Evolutionary conservation across 2,329 filamentous ascomycete genomes (phyloP), one percentile per base, ranked within the genome.

Genomic region (Cercospora sp.): DNA sequence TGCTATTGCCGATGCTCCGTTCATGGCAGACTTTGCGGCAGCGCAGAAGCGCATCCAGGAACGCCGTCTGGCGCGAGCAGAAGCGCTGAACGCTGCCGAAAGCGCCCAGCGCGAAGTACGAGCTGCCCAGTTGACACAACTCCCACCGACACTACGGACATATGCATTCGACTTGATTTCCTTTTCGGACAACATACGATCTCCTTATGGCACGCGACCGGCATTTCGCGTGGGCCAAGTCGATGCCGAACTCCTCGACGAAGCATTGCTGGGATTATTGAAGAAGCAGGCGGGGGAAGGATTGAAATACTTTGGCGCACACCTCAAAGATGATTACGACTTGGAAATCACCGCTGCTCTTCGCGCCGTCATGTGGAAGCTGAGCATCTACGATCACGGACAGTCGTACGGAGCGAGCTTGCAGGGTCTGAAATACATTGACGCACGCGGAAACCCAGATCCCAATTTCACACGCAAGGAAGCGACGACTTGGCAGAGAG

Each of bases 321-420:
- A 94, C 78, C 81, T 97, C 55, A 88, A 91, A 67, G 93, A 97
- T 78, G 92, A 97, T 76, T 97, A 92, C 89, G 89, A 89, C 13
- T 85, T 91, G 63, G 95, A 98, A 81, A 94, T 98, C 64, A 85
- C 91, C 70, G 85, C 97, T 30, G 86, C 84, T 0, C 84, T 99
- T 66, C 86, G 94, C 58, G 88, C 90, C 1, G 83, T 93, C 3
- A 83, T 99, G 7, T 99, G 97, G 85, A 99, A 99, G 81, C 86
- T 99, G 70, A 93, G 91, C 16, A 90, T 99, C 67, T 99, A 95
- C 95, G 94, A 98, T 79, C 92, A 97, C 79, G 90, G 97, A 79
- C 92, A 95, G 45, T 96, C 92, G 5, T 98, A 99, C 80, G 95
- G 95, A 69, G 95, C 95, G 10, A 90, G 92, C 40, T 84, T 99